Evolutionary conservation across 345 rosid genomes (phyloP).

Genomic region (Melaleuca quinquenervia): DNA sequence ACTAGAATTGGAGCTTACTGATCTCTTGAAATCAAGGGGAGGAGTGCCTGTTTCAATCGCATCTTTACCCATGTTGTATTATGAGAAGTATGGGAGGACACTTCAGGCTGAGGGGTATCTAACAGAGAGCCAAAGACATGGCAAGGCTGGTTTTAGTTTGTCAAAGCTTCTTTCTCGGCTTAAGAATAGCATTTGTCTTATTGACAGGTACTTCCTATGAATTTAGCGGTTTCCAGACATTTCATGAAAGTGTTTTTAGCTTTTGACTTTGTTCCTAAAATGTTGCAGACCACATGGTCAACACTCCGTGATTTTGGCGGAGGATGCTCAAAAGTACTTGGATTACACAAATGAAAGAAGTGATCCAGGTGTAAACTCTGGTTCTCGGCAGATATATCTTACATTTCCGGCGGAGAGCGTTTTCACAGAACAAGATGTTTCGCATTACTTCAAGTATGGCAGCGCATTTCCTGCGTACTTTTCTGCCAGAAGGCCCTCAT

Average conservation of each 20-base stretch:
- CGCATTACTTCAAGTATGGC: constrained; percentile 59
- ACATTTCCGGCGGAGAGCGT: constrained; percentile 93
- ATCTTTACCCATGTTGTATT: constrained; percentile 83
- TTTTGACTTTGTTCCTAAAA: not conserved
- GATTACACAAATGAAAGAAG: constrained; percentile 43
- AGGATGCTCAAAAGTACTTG: constrained; percentile 59
- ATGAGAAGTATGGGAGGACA: constrained; percentile 67
- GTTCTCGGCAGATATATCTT: constrained; percentile 84
- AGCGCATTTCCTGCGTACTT: not conserved
- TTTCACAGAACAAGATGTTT: constrained; percentile 79
- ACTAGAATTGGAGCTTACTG: constrained; percentile 73
- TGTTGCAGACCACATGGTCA: constrained; percentile 86
- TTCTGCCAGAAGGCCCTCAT: not conserved
- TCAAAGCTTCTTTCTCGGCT: constrained; percentile 88
- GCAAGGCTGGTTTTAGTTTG: constrained; percentile 85
- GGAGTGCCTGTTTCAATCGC: constrained; percentile 94
- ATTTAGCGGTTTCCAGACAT: not conserved
- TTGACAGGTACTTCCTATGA: constrained; percentile 55
- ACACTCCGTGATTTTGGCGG: constrained; percentile 76
- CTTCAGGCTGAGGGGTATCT: constrained; percentile 98
- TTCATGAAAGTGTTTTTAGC: not conserved
- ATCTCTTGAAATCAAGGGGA: constrained; percentile 66
- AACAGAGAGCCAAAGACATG: constrained; percentile 96
- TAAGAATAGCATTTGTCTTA: constrained; percentile 72
- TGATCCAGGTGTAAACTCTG: constrained; percentile 50